phyloP scores from a whole-genome alignment of 257 asterid genomes.

The Nicotiana tomentosiformis region DNA sequence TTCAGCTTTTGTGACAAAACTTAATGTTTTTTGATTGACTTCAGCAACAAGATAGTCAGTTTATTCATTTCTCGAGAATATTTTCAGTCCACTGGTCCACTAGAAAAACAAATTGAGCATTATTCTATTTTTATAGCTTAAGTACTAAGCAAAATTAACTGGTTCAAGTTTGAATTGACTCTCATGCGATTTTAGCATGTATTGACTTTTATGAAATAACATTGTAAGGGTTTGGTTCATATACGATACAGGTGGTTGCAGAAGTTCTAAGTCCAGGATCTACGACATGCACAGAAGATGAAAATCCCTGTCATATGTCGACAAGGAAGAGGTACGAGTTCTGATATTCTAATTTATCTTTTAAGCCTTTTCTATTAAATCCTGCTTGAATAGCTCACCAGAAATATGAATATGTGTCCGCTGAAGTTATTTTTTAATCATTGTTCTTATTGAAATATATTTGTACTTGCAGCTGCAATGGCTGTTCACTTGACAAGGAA shows the following conservation, averaged over 20 bases:
- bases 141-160: neutral
- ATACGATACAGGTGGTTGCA: neutral
- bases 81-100: neutral
- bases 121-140: neutral
- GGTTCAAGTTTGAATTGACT: neutral
- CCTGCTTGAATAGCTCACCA: neutral
- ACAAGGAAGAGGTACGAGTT: neutral
- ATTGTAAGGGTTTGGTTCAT: neutral
- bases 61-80: neutral
- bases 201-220: neutral
- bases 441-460: constrained; percentile 12
- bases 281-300: neutral
- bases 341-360: neutral
- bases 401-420: neutral
- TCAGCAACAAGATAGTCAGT: neutral
- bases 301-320: neutral
- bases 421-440: neutral
- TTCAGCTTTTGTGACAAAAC: neutral
- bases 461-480: constrained; percentile 23
- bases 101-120: neutral
- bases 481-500: constrained; percentile 3
- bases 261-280: neutral
- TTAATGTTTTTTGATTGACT: neutral
- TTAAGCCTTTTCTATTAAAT: neutral
- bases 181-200: neutral